Evolutionary conservation across 2,329 filamentous ascomycete species (phyloP), one percentile per base, ranked within the genome.

Genomic region (Tympanopsis confertula): DNA sequence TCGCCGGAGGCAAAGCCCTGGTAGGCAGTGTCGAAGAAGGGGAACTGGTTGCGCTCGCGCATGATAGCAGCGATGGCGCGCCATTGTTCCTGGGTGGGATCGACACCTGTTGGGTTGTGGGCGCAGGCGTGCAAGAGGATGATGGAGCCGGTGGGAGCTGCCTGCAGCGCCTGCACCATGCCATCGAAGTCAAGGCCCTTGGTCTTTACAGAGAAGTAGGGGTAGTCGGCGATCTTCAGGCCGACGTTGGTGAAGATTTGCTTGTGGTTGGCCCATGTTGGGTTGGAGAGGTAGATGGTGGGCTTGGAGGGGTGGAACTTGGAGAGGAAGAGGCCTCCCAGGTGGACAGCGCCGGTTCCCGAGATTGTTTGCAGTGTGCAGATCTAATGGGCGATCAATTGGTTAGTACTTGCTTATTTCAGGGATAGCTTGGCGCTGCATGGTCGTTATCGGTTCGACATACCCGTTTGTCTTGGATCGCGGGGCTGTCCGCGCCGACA

Each of bases 211-310:
- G 79, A 81, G 67, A 94, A 98, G 71, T 98, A 98, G 36, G 89
- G 91, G 66, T 98, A 98, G 47, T 76, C 76, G 48, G 80, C 80
- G 50, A 86, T 75, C 22, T 76, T 66, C 20, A 96, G 69, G 50
- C 74, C 71, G 54, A 95, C 87, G 56, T 96, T 96, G 62, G 70
- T 75, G 68, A 98, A 94, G 70, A 98, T 95, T 63, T 96, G 91
- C 67, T 93, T 81, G 77, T 98, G 91, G 68, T 98, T 98, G 49
- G 84, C 87, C 91, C 91, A 98, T 44, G 91, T 98, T 38, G 91
- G 91, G 60, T 83, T 84, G 53, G 87, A 94, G 59, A 96, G 71
- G 71, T 94, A 95, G 63, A 93, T 76, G 42, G 79, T n/a, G 7
- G 22, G 22, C 17, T 33, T 76, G 55, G 73, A 71, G 53, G 69